A percentile compares a stretch with the other conserved stretches of the same genome.
These are phyloP conservation scores for Lunularia cruciata DNA, from an alignment of 225 moss, liverwort and hornwort species.

Conservation along the genomic window DNA sequence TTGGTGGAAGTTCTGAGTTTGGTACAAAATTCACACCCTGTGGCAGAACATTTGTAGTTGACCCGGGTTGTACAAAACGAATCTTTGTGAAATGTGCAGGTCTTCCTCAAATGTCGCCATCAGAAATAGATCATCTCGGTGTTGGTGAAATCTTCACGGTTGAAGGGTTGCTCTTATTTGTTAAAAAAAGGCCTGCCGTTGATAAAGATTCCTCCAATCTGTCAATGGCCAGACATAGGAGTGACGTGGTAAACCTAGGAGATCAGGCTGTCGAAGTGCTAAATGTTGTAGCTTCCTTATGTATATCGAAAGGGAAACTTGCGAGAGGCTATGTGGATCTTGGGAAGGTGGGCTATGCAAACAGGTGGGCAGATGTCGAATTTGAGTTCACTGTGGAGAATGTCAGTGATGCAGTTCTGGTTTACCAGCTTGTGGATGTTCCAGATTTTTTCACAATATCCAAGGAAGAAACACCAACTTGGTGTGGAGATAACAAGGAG, in stretches of 20 bases:
- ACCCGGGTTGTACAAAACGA: slow-evolving; percentile 48
- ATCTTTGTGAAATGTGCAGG: slow-evolving; percentile 57
- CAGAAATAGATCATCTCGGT: slow-evolving; percentile 48
- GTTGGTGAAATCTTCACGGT: slow-evolving; percentile 55
- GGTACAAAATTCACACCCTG: slow-evolving; percentile 48
- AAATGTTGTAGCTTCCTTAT: slow-evolving; percentile 70
- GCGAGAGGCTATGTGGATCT: slow-evolving; percentile 66
- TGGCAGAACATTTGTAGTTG: slow-evolving; percentile 55
- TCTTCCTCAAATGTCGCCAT: slow-evolving; percentile 48
- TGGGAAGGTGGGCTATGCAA: slow-evolving; percentile 90
- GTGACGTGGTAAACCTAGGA: slow-evolving; percentile 1
- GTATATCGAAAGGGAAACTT: slow-evolving; percentile 68
- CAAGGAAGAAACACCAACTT: slow-evolving; percentile 41
- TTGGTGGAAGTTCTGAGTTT: slow-evolving; percentile 20
- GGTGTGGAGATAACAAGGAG: slow-evolving; percentile 15
- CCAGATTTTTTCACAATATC: slow-evolving; percentile 65
- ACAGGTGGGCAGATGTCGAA: slow-evolving; percentile 84
- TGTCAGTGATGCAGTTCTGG: slow-evolving; percentile 68
- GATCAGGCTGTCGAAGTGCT: slow-evolving; percentile 58
- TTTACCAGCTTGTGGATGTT: slow-evolving; percentile 65
- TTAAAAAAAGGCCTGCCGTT: slow-evolving; percentile 19
- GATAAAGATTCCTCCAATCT: background rate
- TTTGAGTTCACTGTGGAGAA: slow-evolving; percentile 81
- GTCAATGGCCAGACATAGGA: background rate
- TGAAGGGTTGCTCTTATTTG: slow-evolving; percentile 75